Evolutionary conservation across 495 filamentous ascomycete genomes (phyloP).

Genomic region (Talaromyces wortmannii): DNA sequence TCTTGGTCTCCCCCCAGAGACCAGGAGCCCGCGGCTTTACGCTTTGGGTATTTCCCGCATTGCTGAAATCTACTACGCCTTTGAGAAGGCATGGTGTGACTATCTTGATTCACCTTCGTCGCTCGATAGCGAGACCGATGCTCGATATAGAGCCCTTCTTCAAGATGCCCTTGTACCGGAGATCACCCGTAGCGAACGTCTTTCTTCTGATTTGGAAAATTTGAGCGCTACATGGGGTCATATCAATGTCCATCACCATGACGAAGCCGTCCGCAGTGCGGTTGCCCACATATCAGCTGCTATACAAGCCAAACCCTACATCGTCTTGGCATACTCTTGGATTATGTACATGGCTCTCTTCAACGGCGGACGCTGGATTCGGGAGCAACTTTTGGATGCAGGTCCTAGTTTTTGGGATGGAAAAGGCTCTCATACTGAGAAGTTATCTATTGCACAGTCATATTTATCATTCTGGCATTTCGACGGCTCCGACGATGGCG

Average conservation of each 20-base stretch:
- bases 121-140: neutral
- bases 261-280: neutral
- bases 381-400: constrained; percentile 31
- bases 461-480: constrained; percentile 12
- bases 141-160: neutral
- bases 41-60: constrained; percentile 1
- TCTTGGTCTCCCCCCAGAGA: constrained; percentile 5
- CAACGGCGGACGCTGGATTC: constrained; percentile 48
- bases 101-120: neutral
- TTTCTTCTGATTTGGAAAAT: neutral
- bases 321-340: constrained; percentile 51
- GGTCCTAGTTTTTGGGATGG: constrained; percentile 35
- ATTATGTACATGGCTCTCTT: constrained; percentile 56
- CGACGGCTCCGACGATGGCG: constrained; percentile 8
- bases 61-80: neutral
- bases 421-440: neutral
- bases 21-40: neutral
- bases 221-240: constrained; percentile 1
- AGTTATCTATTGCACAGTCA: neutral
- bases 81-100: constrained; percentile 4
- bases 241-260: neutral
- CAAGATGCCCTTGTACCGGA: neutral
- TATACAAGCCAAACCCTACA: constrained; percentile 34
- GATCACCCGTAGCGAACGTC: neutral
- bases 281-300: constrained; percentile 19